Base-by-base conservation (phyloP, 1,284 basidiomycete species). In the Mycena sp. region DNA sequence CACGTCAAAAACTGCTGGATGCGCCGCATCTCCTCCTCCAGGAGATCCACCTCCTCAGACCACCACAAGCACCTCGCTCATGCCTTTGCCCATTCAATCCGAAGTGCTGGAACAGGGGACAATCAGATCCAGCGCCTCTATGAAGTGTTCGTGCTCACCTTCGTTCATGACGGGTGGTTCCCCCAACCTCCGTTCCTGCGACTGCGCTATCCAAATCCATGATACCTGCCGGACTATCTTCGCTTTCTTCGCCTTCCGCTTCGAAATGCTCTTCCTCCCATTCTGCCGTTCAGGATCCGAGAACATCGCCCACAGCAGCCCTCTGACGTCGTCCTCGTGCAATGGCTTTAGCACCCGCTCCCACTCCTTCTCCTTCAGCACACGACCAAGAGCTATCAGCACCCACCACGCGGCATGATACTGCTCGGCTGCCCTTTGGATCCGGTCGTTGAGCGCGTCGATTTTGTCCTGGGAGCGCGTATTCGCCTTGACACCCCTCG, bases 11-110 rank as follows among this genome's bases (percentile, higher is more conserved):
- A 50, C 28, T 50, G 55, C 19, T 17, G 19, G 6, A 61, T 61
- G 12, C 61, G 57, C 1, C 64, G 48, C 69, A 68, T 70, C 50
- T 70, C 69, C 50, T 70, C 69, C 29, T 40, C 30, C 4, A 70
- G 23, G 1, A 69, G 52, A 10, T 50, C 46, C 9, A 64, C 61
- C 43, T 70, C 67, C 49, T 70, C 67, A 12, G 28, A 12, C 69
- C 69, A 70, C 0, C 69, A 30, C 17, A 35, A 43, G 10, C 45
- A 56, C 2, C 49, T 48, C 9, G 69, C 69, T 14, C 54, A 40
- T 14, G 61, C 43, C 25, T 61, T 63, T 5, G 49, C 51, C 69
- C 69, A 70, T n/a, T 70, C 61, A 4, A 63, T 40, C 11, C 54
- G 44, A 12, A 70, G 26, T 14, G 26, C 67, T 69, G n/a, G 12